These are phyloP conservation scores for Haplosporangium sp. DNA, from an alignment of 371 early-diverging fungal species.

Conservation along the genomic window DNA sequence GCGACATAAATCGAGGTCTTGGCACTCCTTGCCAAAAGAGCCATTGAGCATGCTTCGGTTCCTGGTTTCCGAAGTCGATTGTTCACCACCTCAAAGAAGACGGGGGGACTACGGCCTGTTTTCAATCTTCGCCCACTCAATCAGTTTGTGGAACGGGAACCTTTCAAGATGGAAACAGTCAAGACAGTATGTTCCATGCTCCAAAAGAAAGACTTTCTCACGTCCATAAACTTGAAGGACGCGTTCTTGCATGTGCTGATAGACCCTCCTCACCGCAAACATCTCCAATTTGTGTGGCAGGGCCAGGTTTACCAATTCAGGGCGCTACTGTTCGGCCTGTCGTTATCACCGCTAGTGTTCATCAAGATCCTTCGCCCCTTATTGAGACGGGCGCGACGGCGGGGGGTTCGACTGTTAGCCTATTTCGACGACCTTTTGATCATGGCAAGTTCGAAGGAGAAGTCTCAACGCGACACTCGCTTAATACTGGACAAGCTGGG, in stretches of 20 bases:
- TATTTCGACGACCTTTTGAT: slow-evolving; percentile 44
- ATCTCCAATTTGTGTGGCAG: slow-evolving; percentile 60
- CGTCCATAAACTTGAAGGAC: slow-evolving; percentile 53
- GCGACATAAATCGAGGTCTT: slow-evolving; percentile 37
- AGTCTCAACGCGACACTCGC: slow-evolving; percentile 4
- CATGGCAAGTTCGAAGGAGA: slow-evolving; percentile 1
- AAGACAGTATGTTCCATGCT: slow-evolving; percentile 31
- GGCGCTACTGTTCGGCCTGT: slow-evolving; percentile 54
- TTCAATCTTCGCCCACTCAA: slow-evolving; percentile 43
- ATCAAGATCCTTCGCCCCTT: slow-evolving; percentile 49
- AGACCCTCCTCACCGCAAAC: slow-evolving; percentile 25
- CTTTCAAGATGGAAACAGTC: slow-evolving; percentile 56
- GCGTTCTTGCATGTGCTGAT: slow-evolving; percentile 51
- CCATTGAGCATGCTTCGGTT: slow-evolving; percentile 35
- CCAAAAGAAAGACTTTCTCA: slow-evolving; percentile 38
- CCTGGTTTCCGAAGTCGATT: slow-evolving; percentile 37
- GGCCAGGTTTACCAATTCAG: slow-evolving; percentile 57
- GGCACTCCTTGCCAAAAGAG: slow-evolving; percentile 33
- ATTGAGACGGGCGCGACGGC: slow-evolving; percentile 40
- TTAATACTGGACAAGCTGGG: slow-evolving; percentile 15
- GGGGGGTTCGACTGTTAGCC: slow-evolving; percentile 29
- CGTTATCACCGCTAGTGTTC: slow-evolving; percentile 49
- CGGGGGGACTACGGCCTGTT: slow-evolving; percentile 37
- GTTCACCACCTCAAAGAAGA: slow-evolving; percentile 45
- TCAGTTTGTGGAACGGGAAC: slow-evolving; percentile 23